Base-by-base conservation (phyloP, 257 asterid species). In the Solanum sparsipilum region DNA sequence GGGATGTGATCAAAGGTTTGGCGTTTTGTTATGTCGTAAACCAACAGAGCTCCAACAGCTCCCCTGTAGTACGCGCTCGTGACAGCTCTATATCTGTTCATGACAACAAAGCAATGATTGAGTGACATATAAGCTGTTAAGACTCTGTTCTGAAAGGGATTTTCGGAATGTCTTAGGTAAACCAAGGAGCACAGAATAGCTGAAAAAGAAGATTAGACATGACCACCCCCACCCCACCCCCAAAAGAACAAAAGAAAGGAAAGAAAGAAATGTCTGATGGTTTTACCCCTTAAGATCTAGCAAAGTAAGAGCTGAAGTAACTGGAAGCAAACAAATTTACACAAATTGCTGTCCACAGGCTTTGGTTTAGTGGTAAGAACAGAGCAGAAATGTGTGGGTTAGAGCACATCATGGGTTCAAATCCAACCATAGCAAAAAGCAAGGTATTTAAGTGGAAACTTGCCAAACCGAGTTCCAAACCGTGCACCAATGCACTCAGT, bases 51-150 rank as follows among this genome's bases (percentile, higher is more conserved):
- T 83, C 98, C 98, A 7, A 95, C 96, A 6, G 98, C 97, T 9
- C 98, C 98, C 88, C 98, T 90, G 89, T 95, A 95, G 78, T 95
- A 95, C 35, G 98, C 98, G 88, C 97, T 95, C 20, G 98, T 95
- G 85, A 95, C 97, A 83, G 98, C 98, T 87, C 98, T 92, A 73
- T 95, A 95, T 87, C 98, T 95, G 94, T 34, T 90, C 56, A 86
- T 21, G 23, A 82, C 29, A 39, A 82, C 86, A 76, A 13, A 75
- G 36, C 38, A 48, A 82, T 63, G 44, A 82, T n/a, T 9, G 7
- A 48, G 86, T 82, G n/a, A 48, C 15, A 18, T 31, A 9, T 9
- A 82, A 82, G 70, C 9, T 29, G 27, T 81, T 16, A 46, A 16
- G 85, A 81, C 68, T 44, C 38, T 1, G 21, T 3, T 25, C 73